Base-by-base conservation (phyloP, 2,329 filamentous ascomycete genomes). In the Lecanicillium sp. region DNA sequence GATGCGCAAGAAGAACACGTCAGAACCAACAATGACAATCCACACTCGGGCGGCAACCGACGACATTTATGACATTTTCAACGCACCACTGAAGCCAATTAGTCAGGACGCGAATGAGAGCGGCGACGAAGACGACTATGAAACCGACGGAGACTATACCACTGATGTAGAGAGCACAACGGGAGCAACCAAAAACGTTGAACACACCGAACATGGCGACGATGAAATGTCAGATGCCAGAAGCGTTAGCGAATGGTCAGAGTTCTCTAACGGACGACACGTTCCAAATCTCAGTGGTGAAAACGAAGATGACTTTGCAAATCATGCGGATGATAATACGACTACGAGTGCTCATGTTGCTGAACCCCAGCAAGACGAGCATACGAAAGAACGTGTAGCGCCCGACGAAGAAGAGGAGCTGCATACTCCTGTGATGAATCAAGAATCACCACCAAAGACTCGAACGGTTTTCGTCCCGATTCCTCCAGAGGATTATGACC, bases 1-100 rank as follows among this genome's bases (percentile, higher is more conserved):
- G 59, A 72, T 90, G 40, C 83, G 81, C 47, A 85, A 85, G 58
- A 92, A 84, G 57, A 80, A 80, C 49, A 48, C 61, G 3, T 67
- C 73, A 37, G 90, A 96, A 59, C 85, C 89, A n/a, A 98, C 92
- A 2, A 95, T 98, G 89, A 98, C 92, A 1, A 77, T 98, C 48
- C 88, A 96, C 55, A 98, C 92, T 11, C 85, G 78, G 51, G 90
- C 92, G 47, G 92, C 92, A 4, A 95, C 90, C 45, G 89, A 96
- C 50, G 92, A 98, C 50, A 95, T 98, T 37, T 96, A 96, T 53
- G 88, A 88, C 42, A 86, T 98, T 34, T 98, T 96, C 63, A 96
- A 92, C 53, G 85, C 92, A 42, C 90, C 92, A 2, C 38, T 56
- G 48, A 44, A 54, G 47, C 13, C 54, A 37, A 41, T 41, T 33